phyloP scores from a whole-genome alignment of 2,329 filamentous ascomycete genomes.

The Cyclaneusma minus region DNA sequence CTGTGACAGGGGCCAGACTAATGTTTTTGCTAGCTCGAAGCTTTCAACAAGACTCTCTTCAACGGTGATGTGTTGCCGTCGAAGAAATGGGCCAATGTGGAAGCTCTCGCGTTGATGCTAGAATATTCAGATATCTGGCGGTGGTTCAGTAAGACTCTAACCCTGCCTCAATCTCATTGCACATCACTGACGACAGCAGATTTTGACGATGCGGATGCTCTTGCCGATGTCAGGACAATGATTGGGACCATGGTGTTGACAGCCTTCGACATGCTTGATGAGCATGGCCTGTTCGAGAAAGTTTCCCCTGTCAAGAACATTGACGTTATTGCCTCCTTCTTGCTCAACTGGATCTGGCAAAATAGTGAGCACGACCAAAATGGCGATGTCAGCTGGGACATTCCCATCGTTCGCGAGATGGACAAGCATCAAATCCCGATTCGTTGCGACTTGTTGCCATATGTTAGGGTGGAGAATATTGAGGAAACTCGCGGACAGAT shows the following conservation, averaged over 20 bases:
- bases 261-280: conserved; percentile 1
- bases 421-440: conserved; percentile 1
- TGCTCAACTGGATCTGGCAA: neutral
- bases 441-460: too few species aligned
- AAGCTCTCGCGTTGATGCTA: neutral
- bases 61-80: conserved; percentile 1
- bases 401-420: conserved; percentile 1
- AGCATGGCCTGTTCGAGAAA: conserved; percentile 1
- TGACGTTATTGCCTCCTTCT: neutral
- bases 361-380: neutral
- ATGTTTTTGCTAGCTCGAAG: neutral
- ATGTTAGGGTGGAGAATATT: neutral
- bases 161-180: too few species aligned
- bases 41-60: neutral
- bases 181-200: too few species aligned
- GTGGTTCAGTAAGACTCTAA: conserved; percentile 1
- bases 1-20: neutral
- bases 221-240: conserved; percentile 1
- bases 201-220: neutral
- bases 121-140: neutral
- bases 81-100: conserved; percentile 1
- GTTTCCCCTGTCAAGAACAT: conserved; percentile 1
- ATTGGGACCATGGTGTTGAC: conserved; percentile 1
- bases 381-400: neutral
- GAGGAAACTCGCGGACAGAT: neutral